Base-by-base conservation (phyloP, 371 early-diverging fungal genomes). In the Choanephora cucurbitarum region DNA sequence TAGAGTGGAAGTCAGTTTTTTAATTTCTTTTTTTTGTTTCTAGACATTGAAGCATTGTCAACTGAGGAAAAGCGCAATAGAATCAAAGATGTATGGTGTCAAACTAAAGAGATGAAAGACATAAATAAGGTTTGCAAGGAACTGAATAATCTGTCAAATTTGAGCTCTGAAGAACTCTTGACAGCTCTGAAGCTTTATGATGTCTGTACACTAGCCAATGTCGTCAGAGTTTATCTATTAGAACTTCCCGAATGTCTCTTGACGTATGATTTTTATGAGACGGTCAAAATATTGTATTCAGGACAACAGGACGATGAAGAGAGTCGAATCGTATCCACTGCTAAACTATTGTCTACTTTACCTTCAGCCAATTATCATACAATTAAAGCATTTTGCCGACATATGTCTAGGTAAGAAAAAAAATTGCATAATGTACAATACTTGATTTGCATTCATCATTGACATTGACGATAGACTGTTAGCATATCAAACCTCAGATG, bases 201-300 rank as follows among this genome's bases (percentile, higher is more conserved):
- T 49, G 60, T 80, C 17, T 58, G 75, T 11, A 62, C 83, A 5
- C 66, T 90, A 2, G 85, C 84, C 9, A 87, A 85, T 15, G 66
- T 82, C 5, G 57, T 91, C 23, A 75, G 86, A 1, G 66, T 88
- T 15, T 91, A 85, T 55, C 64, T 91, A 6, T 63, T 88, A 62
- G 90, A 90, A 57, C 60, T 91, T n/a, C 90, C 90, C 7, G 84
- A 83, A 48, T 86, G 86, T 22, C 46, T 91, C 40, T 67, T 86
- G 43, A 88, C 89, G 2, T 81, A 72, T 62, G 88, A 89, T 49
- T 77, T 90, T 28, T 89, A 91, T 42, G 89, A 88, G 10, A 80
- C 89, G 8, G 77, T 85, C 31, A 83, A 85, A 49, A 73, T 85
- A 5, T 62, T 90, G 21, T 91, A 39, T 64, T 69, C 80, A 14